Evolutionary conservation across 345 rosid genomes (phyloP).

Genomic region (Boechera divaricarpa): DNA sequence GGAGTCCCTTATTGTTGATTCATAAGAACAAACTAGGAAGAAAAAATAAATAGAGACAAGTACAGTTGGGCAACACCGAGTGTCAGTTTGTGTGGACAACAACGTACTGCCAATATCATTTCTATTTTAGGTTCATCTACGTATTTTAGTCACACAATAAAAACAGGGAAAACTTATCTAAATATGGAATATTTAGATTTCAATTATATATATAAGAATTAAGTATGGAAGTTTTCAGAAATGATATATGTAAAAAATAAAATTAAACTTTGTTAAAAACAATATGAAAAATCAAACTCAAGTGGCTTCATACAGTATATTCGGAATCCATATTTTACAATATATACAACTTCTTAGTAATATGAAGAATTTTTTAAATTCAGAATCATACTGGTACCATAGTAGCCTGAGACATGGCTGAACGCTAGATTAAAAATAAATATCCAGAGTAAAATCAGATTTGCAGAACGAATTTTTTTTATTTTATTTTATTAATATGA

Average conservation of each 20-base stretch:
- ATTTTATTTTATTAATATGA: too few species aligned
- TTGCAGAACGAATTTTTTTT: neutral
- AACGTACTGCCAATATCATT: conserved; percentile 8
- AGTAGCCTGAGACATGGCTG: conserved; percentile 5
- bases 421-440: neutral
- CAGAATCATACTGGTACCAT: neutral
- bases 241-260: neutral
- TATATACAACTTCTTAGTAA: neutral
- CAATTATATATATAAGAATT: neutral
- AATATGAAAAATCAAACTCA: neutral
- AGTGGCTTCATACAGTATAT: conserved; percentile 7
- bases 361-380: neutral
- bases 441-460: neutral
- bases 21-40: neutral
- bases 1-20: neutral
- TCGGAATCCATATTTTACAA: conserved; percentile 8
- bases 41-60: conserved; percentile 3
- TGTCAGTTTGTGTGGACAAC: conserved; percentile 1
- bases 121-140: conserved; percentile 4
- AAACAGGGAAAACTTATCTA: neutral
- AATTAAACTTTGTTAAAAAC: neutral
- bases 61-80: neutral
- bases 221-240: conserved; percentile 1
- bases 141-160: conserved; percentile 4
- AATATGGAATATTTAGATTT: neutral